Evolutionary conservation across 2,329 filamentous ascomycete genomes (phyloP).

Genomic region (Thermomyces lanuginosus): DNA sequence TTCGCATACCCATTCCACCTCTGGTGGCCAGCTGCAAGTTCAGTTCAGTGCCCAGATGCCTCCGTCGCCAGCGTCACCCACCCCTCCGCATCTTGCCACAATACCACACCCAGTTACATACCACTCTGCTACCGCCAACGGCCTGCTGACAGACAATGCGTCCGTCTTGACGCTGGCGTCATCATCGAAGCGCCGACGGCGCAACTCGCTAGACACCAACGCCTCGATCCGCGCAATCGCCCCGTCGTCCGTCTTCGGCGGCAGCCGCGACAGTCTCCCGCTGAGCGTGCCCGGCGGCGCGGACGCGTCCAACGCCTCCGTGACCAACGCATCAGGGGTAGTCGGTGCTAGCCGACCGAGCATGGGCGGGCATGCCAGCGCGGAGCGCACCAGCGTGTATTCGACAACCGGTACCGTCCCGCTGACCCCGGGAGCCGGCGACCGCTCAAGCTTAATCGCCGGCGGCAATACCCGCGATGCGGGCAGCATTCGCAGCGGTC

Average conservation of each 20-base stretch:
- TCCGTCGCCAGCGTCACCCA: conserved; percentile 41
- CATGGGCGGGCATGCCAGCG: conserved; percentile 38
- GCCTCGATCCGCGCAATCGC: conserved; percentile 49
- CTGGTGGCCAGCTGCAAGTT: conserved; percentile 23
- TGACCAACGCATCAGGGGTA: conserved; percentile 23
- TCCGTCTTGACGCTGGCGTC: conserved; percentile 50
- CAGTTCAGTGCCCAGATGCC: conserved; percentile 47
- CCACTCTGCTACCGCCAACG: conserved; percentile 44
- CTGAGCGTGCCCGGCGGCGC: conserved; percentile 41
- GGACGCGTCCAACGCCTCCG: conserved; percentile 27
- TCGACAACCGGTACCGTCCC: conserved; percentile 54
- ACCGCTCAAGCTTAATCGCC: conserved; percentile 68
- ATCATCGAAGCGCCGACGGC: conserved; percentile 45
- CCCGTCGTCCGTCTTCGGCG: conserved; percentile 47
- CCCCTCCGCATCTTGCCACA: conserved; percentile 41
- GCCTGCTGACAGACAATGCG: conserved; percentile 48
- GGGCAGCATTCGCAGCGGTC: conserved; percentile 61
- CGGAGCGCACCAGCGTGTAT: conserved; percentile 54
- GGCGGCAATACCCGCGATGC: conserved; percentile 51
- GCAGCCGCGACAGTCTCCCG: conserved; percentile 47
- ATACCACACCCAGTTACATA: conserved; percentile 41
- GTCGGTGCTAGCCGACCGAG: conserved; percentile 35
- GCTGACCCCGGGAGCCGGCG: conserved; percentile 42
- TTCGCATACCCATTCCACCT: conserved; percentile 22
- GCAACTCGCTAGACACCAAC: conserved; percentile 49